Conservation (phyloP, 1,284 basidiomycete species). For the Chalciporus sp. region DNA sequence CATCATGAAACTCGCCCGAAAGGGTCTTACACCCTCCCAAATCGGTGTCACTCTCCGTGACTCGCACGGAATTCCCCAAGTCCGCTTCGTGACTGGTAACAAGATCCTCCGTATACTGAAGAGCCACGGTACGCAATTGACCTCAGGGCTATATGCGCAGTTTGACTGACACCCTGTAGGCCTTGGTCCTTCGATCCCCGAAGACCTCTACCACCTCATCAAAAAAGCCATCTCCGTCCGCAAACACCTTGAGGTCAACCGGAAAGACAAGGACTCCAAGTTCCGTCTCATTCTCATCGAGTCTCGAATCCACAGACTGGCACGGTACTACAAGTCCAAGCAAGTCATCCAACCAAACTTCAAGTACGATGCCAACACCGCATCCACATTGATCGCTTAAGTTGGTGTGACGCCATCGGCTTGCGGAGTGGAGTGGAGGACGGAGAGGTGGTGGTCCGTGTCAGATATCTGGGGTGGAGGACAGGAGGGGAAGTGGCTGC, state of each 20-base stretch:
- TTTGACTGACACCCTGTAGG: slow-evolving; percentile 52
- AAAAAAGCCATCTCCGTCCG: slow-evolving; percentile 99
- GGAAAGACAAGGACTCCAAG: slow-evolving; percentile 98
- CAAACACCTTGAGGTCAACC: slow-evolving; percentile 98
- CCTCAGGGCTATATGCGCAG: background rate
- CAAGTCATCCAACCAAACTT: slow-evolving; percentile 97
- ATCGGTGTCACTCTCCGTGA: slow-evolving; percentile 98
- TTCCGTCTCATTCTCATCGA: slow-evolving; percentile 98
- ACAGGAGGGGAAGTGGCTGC: background rate
- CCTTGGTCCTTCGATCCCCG: slow-evolving; percentile 96
- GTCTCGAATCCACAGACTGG: slow-evolving; percentile 96
- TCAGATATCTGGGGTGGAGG: background rate
- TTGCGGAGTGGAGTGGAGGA: background rate
- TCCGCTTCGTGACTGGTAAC: slow-evolving; percentile 98
- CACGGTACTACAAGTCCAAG: slow-evolving; percentile 97
- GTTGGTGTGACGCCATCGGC: background rate
- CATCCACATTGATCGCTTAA: slow-evolving; percentile 83
- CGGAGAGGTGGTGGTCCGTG: slow-evolving; percentile 1
- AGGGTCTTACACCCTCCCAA: slow-evolving; percentile 97
- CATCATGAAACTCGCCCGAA: slow-evolving; percentile 96
- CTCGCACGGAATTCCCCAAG: slow-evolving; percentile 96
- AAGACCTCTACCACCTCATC: slow-evolving; percentile 99
- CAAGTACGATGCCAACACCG: slow-evolving; percentile 95
- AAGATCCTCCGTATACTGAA: slow-evolving; percentile 99
- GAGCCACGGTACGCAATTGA: slow-evolving; percentile 73